phyloP scores from a whole-genome alignment of 495 filamentous ascomycete genomes.

The Polyplosphaeria fusca region DNA sequence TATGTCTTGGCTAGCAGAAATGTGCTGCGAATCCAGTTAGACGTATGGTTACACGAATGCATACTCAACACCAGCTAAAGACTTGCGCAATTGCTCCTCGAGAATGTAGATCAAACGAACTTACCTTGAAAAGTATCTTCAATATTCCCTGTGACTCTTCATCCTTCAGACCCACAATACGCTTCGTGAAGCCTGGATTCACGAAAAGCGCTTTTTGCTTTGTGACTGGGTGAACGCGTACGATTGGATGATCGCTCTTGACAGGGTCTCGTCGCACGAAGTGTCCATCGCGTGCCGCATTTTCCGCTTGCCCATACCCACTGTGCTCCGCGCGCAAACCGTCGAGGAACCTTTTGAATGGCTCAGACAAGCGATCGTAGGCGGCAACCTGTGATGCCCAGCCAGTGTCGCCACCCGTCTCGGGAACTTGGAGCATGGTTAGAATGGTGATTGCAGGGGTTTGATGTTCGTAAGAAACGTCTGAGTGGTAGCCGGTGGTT shows the following conservation, averaged over 20 bases:
- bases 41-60: too few relatives aligned
- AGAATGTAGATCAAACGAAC: neutral
- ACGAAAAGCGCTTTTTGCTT: slow-evolving; percentile 26
- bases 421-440: slow-evolving; percentile 18
- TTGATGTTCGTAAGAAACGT: slow-evolving; percentile 30
- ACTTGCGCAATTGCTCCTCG: neutral
- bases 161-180: slow-evolving; percentile 26
- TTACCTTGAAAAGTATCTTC: slow-evolving; percentile 27
- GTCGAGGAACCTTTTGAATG: slow-evolving; percentile 19
- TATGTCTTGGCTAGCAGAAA: slow-evolving; percentile 25
- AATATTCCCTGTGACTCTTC: slow-evolving; percentile 30
- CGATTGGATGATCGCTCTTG: slow-evolving; percentile 25
- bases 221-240: slow-evolving; percentile 24
- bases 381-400: slow-evolving; percentile 19
- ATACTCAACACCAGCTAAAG: too few relatives aligned
- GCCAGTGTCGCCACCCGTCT: slow-evolving; percentile 25
- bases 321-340: slow-evolving; percentile 21
- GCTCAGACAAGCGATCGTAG: slow-evolving; percentile 25
- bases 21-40: slow-evolving; percentile 18
- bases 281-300: slow-evolving; percentile 8
- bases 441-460: slow-evolving; percentile 26
- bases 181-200: slow-evolving; percentile 25
- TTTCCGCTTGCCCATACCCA: slow-evolving; percentile 23
- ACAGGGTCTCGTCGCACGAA: slow-evolving; percentile 26
- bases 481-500: slow-evolving; percentile 26